Evolutionary conservation across 2,329 filamentous ascomycete species (phyloP), one percentile per base, ranked within the genome.

Genomic region (Tolypocladium cylindrosporum): DNA sequence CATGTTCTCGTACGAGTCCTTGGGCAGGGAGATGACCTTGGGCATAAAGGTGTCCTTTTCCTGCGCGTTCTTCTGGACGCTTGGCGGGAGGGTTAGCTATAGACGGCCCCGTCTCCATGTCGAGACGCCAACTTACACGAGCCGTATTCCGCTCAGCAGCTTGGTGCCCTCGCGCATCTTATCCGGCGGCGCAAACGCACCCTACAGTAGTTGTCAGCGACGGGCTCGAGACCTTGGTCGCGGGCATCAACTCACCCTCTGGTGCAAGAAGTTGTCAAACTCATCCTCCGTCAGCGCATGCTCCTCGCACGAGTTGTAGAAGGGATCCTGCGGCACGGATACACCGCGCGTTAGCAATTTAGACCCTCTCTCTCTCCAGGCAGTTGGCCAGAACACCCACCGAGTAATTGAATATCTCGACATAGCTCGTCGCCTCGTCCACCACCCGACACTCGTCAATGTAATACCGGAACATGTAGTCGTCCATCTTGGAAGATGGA

Each of bases 371-470:
- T 39, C 43, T 48, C 45, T 10, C 27, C 45, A 19, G 7, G 13
- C 9, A 21, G 36, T 19, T 7, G 1, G 11, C 10, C 19, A 36
- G 13, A 57, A 14, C 24, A 67, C 79, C 61, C 68, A 84, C 82
- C 66, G 81, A 79, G 63, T 83, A 85, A 62, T 84, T 85, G 64
- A 82, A 76, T 42, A 84, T 80, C 67, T 85, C 79, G 31, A 85
- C 62, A 66, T 82, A 85, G 61, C 72, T 76, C 21, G 81, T 84
- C 57, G 70, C 71, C 68, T 85, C 82, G 4, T 69, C 60, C 54
- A 84, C 78, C 39, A 74, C 71, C 27, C 70, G 74, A 66, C 79
- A 84, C 52, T 75, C 68, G 11, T 72, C 65, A 59, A 85, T 73
- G 64, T 78, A 76, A 39, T 69, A 63, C 61, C 73, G 71, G 63